Percentiles rank a stretch among this genome's conserved stretches.
These are phyloP conservation scores for Asterochloris erici DNA, from an alignment of 139 green algal genomes.

Conservation along the genomic window DNA sequence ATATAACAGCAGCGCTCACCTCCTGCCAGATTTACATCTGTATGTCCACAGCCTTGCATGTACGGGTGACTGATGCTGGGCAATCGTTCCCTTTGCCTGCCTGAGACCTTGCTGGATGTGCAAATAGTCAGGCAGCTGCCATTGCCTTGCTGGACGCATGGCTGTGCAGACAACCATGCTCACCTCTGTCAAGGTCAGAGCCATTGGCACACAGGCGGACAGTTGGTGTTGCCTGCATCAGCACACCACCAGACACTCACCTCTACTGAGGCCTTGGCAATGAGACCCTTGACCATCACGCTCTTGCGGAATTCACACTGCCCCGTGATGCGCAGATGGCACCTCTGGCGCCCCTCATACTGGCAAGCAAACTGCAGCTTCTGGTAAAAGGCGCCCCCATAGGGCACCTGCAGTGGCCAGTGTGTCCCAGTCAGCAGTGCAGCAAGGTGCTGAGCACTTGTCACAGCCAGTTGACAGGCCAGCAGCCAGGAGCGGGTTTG, in stretches of 20 bases:
- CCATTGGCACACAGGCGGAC: too few species aligned
- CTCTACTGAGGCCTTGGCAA: conserved; percentile 17
- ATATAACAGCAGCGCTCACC: too few species aligned
- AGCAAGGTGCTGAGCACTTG: background rate
- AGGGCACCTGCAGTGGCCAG: conserved; percentile 13
- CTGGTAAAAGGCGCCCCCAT: conserved; percentile 13
- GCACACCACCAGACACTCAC: background rate
- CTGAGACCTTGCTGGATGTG: background rate
- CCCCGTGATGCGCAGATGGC: conserved; percentile 8
- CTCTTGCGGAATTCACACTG: conserved; percentile 23
- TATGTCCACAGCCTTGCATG: too few species aligned
- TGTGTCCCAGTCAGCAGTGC: background rate
- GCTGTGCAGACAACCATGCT: background rate
- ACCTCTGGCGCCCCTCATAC: conserved; percentile 5
- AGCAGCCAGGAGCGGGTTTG: background rate
- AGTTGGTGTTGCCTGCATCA: background rate
- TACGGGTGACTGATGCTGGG: too few species aligned
- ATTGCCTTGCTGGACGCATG: background rate
- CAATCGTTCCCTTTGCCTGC: background rate
- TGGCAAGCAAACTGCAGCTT: conserved; percentile 13
- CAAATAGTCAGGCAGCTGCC: background rate
- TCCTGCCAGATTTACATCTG: too few species aligned
- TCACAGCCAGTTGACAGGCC: background rate
- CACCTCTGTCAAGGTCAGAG: background rate
- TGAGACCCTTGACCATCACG: conserved; percentile 13